Evolutionary conservation across 2,329 filamentous ascomycete genomes (phyloP).

Genomic region (Aurifilum marmelostoma): DNA sequence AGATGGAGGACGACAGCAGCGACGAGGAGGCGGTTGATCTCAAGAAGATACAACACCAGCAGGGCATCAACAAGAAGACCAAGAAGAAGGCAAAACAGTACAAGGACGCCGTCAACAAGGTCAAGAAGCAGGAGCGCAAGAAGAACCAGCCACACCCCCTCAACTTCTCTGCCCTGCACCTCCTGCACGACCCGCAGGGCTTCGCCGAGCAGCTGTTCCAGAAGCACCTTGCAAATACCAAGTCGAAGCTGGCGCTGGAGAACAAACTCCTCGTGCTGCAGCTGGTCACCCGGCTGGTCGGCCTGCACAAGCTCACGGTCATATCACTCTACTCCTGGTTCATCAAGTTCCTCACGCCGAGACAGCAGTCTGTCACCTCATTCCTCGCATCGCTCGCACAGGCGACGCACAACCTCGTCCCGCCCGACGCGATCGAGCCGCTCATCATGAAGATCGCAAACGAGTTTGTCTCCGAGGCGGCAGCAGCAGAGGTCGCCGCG

Average conservation of each 20-base stretch:
- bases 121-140: constrained; percentile 83
- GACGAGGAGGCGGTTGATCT: constrained; percentile 81
- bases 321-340: constrained; percentile 96
- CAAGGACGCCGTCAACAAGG: constrained; percentile 77
- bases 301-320: constrained; percentile 88
- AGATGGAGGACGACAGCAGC: constrained; percentile 85
- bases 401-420: constrained; percentile 86
- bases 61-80: constrained; percentile 93
- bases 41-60: constrained; percentile 79
- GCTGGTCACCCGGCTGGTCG: constrained; percentile 86
- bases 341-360: constrained; percentile 85
- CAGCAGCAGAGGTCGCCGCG: constrained; percentile 85
- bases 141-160: constrained; percentile 85
- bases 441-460: constrained; percentile 95
- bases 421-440: constrained; percentile 89
- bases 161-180: constrained; percentile 94
- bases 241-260: constrained; percentile 82
- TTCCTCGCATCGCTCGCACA: constrained; percentile 93
- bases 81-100: constrained; percentile 83
- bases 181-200: constrained; percentile 91
- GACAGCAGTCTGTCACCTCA: constrained; percentile 87
- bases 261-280: constrained; percentile 90
- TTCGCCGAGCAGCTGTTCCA: constrained; percentile 89
- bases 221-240: constrained; percentile 87
- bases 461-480: constrained; percentile 95